Conservation (phyloP, 805 yeast genomes). For the Vanderwaltozyma tropicalis region DNA sequence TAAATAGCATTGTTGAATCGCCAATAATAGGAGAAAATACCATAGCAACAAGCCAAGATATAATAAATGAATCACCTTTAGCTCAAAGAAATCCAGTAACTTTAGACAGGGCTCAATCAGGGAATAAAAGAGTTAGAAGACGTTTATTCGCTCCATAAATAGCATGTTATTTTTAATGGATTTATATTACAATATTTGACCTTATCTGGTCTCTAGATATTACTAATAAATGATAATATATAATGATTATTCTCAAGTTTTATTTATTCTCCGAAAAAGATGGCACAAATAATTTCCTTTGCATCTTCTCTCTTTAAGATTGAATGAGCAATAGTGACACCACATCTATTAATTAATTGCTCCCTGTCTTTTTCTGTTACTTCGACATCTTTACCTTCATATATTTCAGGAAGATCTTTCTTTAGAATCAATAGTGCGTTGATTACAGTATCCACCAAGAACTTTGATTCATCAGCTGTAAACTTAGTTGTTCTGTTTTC, state of each 20-base stretch:
- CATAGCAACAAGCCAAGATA: neutral
- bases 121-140: constrained; percentile 25
- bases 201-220: neutral
- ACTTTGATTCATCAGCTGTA: constrained; percentile 37
- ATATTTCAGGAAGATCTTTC: constrained; percentile 22
- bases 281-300: constrained; percentile 45
- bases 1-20: constrained; percentile 19
- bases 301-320: constrained; percentile 41
- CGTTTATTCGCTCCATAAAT: constrained; percentile 28
- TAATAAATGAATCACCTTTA: neutral
- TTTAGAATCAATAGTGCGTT: constrained; percentile 45
- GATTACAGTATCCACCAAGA: constrained; percentile 41
- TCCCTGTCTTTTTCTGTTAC: constrained; percentile 28
- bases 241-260: neutral
- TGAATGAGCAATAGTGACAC: constrained; percentile 42
- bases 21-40: constrained; percentile 8
- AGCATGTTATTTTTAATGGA: no score
- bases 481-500: constrained; percentile 19
- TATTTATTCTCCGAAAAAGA: constrained; percentile 57
- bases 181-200: neutral
- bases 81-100: neutral
- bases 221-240: neutral
- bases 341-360: constrained; percentile 49
- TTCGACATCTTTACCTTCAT: constrained; percentile 31
- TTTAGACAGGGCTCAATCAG: neutral